These are phyloP conservation scores for Saururus chinensis DNA, from an alignment of 164 flowering plant species.

Conservation along the genomic window DNA sequence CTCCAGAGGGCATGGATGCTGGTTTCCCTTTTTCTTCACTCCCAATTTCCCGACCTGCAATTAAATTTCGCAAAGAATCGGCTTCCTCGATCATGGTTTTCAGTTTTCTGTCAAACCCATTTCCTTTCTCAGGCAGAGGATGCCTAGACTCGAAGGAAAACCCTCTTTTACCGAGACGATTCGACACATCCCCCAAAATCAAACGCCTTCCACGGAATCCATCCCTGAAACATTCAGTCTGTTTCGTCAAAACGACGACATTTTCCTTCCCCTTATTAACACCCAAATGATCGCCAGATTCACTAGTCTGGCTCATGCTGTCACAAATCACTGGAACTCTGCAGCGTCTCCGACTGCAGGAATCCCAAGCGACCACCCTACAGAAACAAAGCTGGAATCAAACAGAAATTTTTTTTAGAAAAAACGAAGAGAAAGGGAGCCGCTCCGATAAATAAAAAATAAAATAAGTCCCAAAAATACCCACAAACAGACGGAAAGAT, in stretches of 20 bases:
- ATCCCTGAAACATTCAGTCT: constrained; percentile 12
- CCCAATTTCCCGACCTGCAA: constrained; percentile 23
- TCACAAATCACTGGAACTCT: background rate
- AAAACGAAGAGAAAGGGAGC: no score
- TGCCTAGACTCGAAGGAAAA: constrained; percentile 16
- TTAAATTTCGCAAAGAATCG: constrained; percentile 12
- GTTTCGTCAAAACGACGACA: background rate
- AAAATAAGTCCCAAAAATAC: no score
- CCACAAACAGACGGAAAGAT: no score
- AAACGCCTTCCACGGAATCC: constrained; percentile 16
- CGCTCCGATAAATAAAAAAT: no score
- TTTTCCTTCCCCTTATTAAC: background rate
- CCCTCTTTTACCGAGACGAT: constrained; percentile 34
- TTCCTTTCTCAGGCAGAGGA: constrained; percentile 5
- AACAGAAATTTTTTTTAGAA: no score
- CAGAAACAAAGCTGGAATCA: constrained; percentile 1
- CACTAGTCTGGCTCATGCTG: background rate
- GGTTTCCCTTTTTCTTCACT: constrained; percentile 7
- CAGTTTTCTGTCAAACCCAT: constrained; percentile 12
- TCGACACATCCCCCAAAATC: constrained; percentile 50
- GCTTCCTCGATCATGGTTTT: constrained; percentile 9
- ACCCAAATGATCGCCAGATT: background rate
- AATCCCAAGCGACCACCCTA: constrained; percentile 11
- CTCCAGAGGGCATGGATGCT: constrained; percentile 1
- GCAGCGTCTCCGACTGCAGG: constrained; percentile 2